Base-by-base conservation (phyloP, 2,329 filamentous ascomycete species). In the Lithohypha guttulata region DNA sequence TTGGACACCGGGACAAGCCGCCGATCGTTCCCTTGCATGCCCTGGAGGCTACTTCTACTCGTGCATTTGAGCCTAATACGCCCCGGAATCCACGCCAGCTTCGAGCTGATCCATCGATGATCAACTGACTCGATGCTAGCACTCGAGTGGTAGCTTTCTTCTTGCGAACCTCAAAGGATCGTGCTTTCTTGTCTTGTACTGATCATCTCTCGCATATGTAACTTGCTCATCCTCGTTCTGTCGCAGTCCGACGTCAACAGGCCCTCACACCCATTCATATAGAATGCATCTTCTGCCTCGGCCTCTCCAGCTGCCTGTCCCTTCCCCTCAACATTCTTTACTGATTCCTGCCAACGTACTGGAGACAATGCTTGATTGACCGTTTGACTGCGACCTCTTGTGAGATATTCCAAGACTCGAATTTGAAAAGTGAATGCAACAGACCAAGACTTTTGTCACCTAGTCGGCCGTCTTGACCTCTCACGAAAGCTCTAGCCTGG, bases 241-340 rank as follows among this genome's bases (percentile, higher is more conserved):
- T 17, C 34, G 26, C 23, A n/a, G 29, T 28, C 5, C 23, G 18
- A 8, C 18, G 18, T 13, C 13, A 20, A 13, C 26, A 21, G 23
- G 13, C 11, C 18, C 27, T 7, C 26, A 39, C 8, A 23, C 15
- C 17, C 23, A 30, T 6, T 4, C 15, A 15, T 14, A 29, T 39
- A 39, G 35, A 39, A 39, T 39, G 35, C 35, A 39, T 39, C 26
- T 18, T 30, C 27, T 39, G 35, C 17, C 35, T 39, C 35, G 35
- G 19, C 20, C 26, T 22, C 26, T 17, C n/a, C 27, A 26, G 17
- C 33, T 26, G 21, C 35, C 20, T 39, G 26, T 39, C 26, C 30
- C 26, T 31, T 30, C 27, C 21, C 26, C 13, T 30, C 31, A 17
- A 14, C 14, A 22, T 39, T 22, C 27, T 39, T 27, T 18, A 10